Evolutionary conservation across 495 filamentous ascomycete genomes (phyloP), one percentile per base, ranked within the genome.

Genomic region (Tetracladium setigerum): DNA sequence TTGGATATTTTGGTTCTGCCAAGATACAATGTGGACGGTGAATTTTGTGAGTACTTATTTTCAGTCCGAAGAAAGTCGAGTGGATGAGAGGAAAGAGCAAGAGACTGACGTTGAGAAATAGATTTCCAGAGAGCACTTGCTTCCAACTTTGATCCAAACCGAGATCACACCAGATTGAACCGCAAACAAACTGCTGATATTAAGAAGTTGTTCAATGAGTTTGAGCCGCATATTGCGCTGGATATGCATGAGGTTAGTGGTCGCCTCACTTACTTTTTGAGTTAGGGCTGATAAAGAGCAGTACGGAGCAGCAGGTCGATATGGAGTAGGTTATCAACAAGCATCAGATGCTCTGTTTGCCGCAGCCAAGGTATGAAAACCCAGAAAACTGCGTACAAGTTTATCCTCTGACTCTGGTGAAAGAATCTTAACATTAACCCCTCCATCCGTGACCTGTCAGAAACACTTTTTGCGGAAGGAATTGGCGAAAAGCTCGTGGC

Each of bases 221-320:
- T 65, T 37, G 34, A 47, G 14, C 58, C 62, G 15, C 62, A 65
- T 38, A 46, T 65, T 27, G 49, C 56, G 7, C 52, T 63, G 18
- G 62, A 65, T 44, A 55, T 63, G 60, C 60, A 65, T 45, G 62
- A 65, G 45, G 62, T 61, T 44, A 54, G 53, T 14, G 59, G 55
- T 1, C 52, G 53, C 27, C 47, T 49, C 15, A 43, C 47, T 5
- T 43, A n/a, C 24, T 27, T 27, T 27, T 27, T 27, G 22, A 27
- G 22, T 27, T 27, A 7, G 7, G 22, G 22, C 22, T 27, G 22
- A 27, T 27, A 3, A 7, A 7, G 22, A 27, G 22, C 22, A 27
- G 22, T 27, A 27, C 39, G 48, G 13, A 11, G 44, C 43, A 19
- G 44, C n/a, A n/a, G 55, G 53, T n/a, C 34, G 30, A 5, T 63